Percentiles rank a stretch among this genome's conserved stretches.
These are phyloP conservation scores for Fistulifera pelliculosa DNA, from an alignment of 108 stramenopile species.

Conservation along the genomic window DNA sequence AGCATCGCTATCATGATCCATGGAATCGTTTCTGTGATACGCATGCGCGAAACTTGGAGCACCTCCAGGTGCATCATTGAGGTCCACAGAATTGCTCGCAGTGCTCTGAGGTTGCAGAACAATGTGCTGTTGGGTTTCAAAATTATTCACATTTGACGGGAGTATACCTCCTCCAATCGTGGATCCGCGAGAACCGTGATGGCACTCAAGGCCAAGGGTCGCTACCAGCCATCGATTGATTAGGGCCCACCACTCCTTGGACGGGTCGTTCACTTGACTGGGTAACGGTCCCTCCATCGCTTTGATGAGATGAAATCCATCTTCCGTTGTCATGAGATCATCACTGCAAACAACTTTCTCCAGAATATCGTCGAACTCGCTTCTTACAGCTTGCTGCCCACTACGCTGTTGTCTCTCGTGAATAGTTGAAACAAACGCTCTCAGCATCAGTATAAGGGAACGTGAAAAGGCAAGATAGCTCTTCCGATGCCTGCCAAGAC, in stretches of 20 bases:
- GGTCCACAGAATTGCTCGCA: no score
- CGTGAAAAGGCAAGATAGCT: conserved; percentile 69
- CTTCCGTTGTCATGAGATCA: conserved; percentile 53
- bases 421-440: conserved; percentile 47
- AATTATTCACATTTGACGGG: no score
- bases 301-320: conserved; percentile 63
- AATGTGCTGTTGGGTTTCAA: no score
- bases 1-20: background rate
- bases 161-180: background rate
- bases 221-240: conserved; percentile 56
- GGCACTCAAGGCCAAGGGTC: conserved; percentile 42
- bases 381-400: conserved; percentile 3
- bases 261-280: conserved; percentile 27
- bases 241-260: conserved; percentile 29
- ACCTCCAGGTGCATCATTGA: no score
- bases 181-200: conserved; percentile 67
- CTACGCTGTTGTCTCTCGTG: conserved; percentile 13
- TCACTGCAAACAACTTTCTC: conserved; percentile 34
- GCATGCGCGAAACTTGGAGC: no score
- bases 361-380: conserved; percentile 18
- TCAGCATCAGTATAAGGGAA: conserved; percentile 61
- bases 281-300: conserved; percentile 67
- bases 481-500: conserved; percentile 50
- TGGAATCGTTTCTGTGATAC: background rate
- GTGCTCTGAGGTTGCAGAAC: no score